These are phyloP conservation scores for Aleurites moluccanus DNA, from an alignment of 441 rosid species.

Conservation along the genomic window DNA sequence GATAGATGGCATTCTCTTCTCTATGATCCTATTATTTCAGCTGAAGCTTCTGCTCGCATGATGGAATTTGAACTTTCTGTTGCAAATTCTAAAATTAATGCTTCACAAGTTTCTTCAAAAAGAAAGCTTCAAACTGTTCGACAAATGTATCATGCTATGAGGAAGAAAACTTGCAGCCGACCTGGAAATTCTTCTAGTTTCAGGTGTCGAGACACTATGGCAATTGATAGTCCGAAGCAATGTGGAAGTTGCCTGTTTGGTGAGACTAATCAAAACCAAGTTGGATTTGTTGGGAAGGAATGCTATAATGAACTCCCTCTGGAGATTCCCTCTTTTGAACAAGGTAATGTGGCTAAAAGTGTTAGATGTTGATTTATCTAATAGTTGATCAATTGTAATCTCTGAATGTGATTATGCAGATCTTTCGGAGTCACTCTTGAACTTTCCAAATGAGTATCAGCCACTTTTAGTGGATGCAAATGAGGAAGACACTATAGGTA, in stretches of 20 bases:
- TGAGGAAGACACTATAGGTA: conserved; percentile 52
- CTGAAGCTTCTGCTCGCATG: conserved; percentile 67
- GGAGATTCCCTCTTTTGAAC: too few relatives aligned
- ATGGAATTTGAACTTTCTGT: conserved; percentile 53
- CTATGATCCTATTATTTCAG: conserved; percentile 72
- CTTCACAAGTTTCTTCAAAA: conserved; percentile 42
- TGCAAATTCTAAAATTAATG: neutral
- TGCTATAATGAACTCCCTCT: neutral
- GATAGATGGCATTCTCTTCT: conserved; percentile 85
- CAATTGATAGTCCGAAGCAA: conserved; percentile 12
- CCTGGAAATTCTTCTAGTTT: conserved; percentile 47
- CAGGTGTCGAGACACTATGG: conserved; percentile 35
- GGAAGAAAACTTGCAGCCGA: conserved; percentile 53
- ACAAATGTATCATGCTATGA: conserved; percentile 54
- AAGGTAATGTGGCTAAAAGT: too few relatives aligned
- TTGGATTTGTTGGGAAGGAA: conserved; percentile 24
- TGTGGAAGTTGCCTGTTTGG: conserved; percentile 31
- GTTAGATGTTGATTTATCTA: conserved; percentile 19
- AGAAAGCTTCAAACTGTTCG: conserved; percentile 66
- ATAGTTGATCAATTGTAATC: conserved; percentile 27
- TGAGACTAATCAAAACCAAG: conserved; percentile 25
- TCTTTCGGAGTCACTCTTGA: conserved; percentile 53
- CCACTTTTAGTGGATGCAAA: conserved; percentile 46
- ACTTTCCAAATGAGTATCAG: conserved; percentile 45
- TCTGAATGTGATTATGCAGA: conserved; percentile 49